phyloP scores from a whole-genome alignment of 208 protist species.

The Leishmania braziliensis region DNA sequence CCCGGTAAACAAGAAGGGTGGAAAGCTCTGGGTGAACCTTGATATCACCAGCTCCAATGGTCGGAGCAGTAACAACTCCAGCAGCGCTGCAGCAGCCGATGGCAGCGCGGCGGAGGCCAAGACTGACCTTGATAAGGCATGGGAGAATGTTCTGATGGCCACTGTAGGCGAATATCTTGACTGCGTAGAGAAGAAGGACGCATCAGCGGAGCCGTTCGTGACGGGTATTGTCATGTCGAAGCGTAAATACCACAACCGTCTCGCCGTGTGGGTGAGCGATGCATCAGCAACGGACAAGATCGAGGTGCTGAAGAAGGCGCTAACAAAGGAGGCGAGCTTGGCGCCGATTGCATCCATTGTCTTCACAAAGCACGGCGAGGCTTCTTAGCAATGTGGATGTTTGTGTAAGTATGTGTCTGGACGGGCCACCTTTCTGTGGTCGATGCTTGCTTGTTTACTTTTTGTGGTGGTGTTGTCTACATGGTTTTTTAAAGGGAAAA shows the following conservation, averaged over 20 bases:
- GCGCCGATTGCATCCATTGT: slow-evolving; percentile 39
- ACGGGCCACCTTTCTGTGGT: not conserved
- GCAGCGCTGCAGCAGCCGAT: slow-evolving; percentile 6
- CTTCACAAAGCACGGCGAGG: slow-evolving; percentile 73
- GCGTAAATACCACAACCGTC: slow-evolving; percentile 79
- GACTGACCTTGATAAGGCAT: slow-evolving; percentile 67
- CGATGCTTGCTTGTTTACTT: not conserved
- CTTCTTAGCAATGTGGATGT: slow-evolving; percentile 18
- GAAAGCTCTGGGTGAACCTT: slow-evolving; percentile 71
- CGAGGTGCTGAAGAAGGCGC: slow-evolving; percentile 47
- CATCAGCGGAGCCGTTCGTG: slow-evolving; percentile 38
- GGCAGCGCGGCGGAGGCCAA: slow-evolving; percentile 32
- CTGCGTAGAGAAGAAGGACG: slow-evolving; percentile 32
- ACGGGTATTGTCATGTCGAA: slow-evolving; percentile 76
- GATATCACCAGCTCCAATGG: slow-evolving; percentile 36
- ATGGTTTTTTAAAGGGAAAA: not conserved
- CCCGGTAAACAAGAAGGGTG: slow-evolving; percentile 84
- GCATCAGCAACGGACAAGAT: slow-evolving; percentile 50
- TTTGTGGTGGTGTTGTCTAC: not conserved
- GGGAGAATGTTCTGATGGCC: slow-evolving; percentile 82
- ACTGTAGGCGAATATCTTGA: slow-evolving; percentile 84
- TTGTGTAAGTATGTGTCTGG: slow-evolving; percentile 12
- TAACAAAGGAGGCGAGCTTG: slow-evolving; percentile 36
- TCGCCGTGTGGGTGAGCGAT: slow-evolving; percentile 78
- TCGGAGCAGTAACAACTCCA: slow-evolving; percentile 30